These are phyloP conservation scores for Staphylotrichum tortipilum DNA, from an alignment of 495 filamentous ascomycete genomes.

Conservation along the genomic window DNA sequence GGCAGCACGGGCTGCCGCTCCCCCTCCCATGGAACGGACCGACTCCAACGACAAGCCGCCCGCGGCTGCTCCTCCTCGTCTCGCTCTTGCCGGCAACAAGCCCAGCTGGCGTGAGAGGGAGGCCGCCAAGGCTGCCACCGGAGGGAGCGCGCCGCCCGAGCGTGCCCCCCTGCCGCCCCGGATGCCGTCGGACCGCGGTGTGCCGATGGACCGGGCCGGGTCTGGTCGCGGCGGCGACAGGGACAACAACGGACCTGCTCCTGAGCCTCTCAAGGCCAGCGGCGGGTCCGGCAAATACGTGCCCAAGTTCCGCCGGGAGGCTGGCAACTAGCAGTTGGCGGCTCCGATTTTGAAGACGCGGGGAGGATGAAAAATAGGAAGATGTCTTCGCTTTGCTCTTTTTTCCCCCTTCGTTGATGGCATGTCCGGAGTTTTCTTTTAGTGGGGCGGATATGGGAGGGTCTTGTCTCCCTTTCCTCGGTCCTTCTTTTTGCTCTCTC, in stretches of 20 bases:
- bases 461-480: too few relatives aligned
- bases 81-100: conserved; percentile 56
- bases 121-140: conserved; percentile 46
- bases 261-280: conserved; percentile 35
- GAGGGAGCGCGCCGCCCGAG: conserved; percentile 12
- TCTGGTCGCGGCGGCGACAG: conserved; percentile 25
- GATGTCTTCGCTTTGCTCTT: too few relatives aligned
- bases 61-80: conserved; percentile 50
- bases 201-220: conserved; percentile 21
- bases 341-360: too few relatives aligned
- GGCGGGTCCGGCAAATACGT: conserved; percentile 40
- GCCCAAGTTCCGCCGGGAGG: conserved; percentile 29
- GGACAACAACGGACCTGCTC: conserved; percentile 18
- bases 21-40: conserved; percentile 35
- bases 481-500: too few relatives aligned
- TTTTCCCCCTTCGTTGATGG: too few relatives aligned
- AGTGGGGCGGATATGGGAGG: too few relatives aligned
- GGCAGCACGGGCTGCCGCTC: conserved; percentile 20
- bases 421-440: too few relatives aligned
- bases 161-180: conserved; percentile 17
- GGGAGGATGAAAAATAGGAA: not conserved
- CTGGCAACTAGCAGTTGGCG: conserved; percentile 2
- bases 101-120: conserved; percentile 79
- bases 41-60: conserved; percentile 47
- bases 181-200: conserved; percentile 21